Base-by-base conservation (phyloP, 2,329 filamentous ascomycete species). In the Pseudocercospora fijiensis region DNA sequence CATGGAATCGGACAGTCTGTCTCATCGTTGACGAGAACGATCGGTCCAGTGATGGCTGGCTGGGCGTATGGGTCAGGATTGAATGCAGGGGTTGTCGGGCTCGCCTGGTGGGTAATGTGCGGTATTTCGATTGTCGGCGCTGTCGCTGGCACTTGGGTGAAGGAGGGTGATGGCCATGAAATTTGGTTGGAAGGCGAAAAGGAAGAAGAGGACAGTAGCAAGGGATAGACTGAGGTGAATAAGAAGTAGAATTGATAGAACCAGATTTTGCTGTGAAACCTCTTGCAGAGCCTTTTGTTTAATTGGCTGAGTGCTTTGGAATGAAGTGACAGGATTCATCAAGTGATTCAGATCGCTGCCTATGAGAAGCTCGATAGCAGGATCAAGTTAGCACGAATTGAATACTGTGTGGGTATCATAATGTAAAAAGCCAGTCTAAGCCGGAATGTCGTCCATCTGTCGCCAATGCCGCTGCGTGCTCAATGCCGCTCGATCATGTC, bases 91-190 rank as follows among this genome's bases (percentile, higher is more conserved):
- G 76, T 85, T 37, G 81, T 87, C 3, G 85, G 84, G 0, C 73
- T 78, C n/a, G 80, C 84, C 1, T 87, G 84, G 84, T 87, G 85
- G 85, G 78, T 75, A 26, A 75, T 86, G 69, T 82, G 84, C 0
- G 72, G 76, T 16, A 79, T 88, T 47, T 83, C 85, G 1, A 74
- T 83, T 1, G 59, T 85, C 3, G 86, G 86, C 0, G 88, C 85
- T 73, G 71, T 82, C 3, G 81, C 86, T 11, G 83, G 85, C 0
- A 79, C 85, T 74, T 81, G 81, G 58, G 85, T 90, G 10, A 82
- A 84, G 56, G 88, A 90, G 69, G 88, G 87, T 0, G 83, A 80
- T 67, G 86, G 86, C 1, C 85, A 87, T 73, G 86, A 88, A 73
- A 82, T 86, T 20, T 76, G 79, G 65, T 70, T 86, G 0, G 80